Percentiles rank a stretch among this genome's conserved stretches.
Evolutionary conservation across 192 early-diverging fungal genomes (phyloP).

Genomic region (Ramicandelaber brevisporus): DNA sequence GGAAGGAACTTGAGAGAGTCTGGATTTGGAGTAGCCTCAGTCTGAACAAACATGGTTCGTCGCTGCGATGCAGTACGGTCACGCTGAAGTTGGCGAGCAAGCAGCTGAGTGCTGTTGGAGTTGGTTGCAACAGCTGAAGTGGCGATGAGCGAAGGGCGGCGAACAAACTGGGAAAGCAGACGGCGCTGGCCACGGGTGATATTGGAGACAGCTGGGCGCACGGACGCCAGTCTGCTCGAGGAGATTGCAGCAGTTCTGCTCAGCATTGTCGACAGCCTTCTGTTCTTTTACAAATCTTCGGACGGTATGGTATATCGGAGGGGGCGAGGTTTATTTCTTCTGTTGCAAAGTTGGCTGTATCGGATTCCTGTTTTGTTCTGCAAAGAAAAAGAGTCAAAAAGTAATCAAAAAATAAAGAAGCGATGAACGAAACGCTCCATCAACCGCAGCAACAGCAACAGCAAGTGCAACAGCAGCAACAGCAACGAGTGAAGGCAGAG

Average conservation of each 20-base stretch:
- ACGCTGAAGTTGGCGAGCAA: conserved; percentile 1
- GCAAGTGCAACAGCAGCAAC: conserved; percentile 5
- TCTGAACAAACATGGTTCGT: conserved; percentile 63
- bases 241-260: neutral
- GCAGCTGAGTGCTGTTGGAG: neutral
- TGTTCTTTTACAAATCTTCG: neutral
- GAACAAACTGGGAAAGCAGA: too few species aligned
- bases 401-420: neutral
- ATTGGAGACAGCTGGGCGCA: neutral
- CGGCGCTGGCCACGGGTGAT: too few species aligned
- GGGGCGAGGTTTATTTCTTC: too few species aligned
- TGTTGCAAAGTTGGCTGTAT: too few species aligned
- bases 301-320: too few species aligned
- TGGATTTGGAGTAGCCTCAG: conserved; percentile 77
- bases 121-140: too few species aligned
- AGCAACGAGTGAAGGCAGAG: conserved; percentile 3
- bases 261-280: neutral
- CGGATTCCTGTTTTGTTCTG: neutral
- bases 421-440: neutral
- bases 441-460: neutral
- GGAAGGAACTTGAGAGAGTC: conserved; percentile 95
- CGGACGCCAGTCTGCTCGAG: neutral
- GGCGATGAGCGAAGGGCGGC: neutral
- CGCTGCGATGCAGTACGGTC: neutral
- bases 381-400: conserved; percentile 1